Base-by-base conservation (phyloP, 805 yeast species). In the Ogataea dorogensis region DNA sequence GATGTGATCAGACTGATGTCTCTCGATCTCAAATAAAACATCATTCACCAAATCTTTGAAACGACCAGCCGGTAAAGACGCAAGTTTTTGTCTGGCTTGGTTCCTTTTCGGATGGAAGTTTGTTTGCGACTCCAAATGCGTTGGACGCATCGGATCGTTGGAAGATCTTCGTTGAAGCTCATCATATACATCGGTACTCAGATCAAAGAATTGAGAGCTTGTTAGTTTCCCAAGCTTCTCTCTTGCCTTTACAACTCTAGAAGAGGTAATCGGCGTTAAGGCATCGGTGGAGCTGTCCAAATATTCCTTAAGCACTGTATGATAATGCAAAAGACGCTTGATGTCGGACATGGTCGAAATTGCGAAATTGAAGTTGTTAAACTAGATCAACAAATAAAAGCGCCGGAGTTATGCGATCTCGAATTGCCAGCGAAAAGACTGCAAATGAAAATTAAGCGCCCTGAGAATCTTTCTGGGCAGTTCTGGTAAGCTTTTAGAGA, bases 161-260 rank as follows among this genome's bases (percentile, higher is more conserved):
- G 41, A 42, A 24, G 75, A 72, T 45, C 99, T 73, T 54, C 99
- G 75, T 51, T 78, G 77, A 42, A 93, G 67, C 61, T 93, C 98
- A 61, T 93, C 98, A 57, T 79, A 84, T 9, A 93, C 97, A 59
- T 93, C 99, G 3, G 96, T 88, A 47, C 94, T 78, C 40, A 93
- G 74, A 59, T 93, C 99, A 43, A 74, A 71, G 56, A 93, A 88
- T 61, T 94, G 98, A 6, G 81, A 77, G 19, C 73, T 67, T 2
- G 95, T 81, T 36, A 94, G 71, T 54, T 86, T 87, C 44, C 83
- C 70, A 31, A 91, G 71, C 61, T 91, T 88, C 46, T 84, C 87
- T 48, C 96, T 71, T 3, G 96, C 96, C 55, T 86, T 79, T 24
- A 76, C 78, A 5, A 89, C 89, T 40, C 93, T 53, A n/a, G 73